A percentile compares a stretch with the other conserved stretches of the same genome.
Evolutionary conservation across 495 filamentous ascomycete genomes (phyloP).

Genomic region (Xanthoparmelia taractica): DNA sequence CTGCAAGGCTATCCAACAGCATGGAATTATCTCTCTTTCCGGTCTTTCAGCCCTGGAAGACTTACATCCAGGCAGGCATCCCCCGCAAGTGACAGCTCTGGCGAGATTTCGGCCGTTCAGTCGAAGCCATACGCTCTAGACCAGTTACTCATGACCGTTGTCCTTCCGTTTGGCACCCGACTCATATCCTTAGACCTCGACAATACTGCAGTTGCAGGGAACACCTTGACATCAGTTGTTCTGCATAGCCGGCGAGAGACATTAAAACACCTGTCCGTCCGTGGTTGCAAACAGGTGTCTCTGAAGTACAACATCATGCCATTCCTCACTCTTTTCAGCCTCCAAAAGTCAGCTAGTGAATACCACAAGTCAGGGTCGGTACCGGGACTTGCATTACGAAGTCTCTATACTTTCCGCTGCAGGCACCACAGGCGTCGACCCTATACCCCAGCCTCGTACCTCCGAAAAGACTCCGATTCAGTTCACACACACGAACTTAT

Average conservation of each 20-base stretch:
- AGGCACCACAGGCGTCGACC: conserved; percentile 53
- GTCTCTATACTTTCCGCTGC: conserved; percentile 54
- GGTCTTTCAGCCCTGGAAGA: conserved; percentile 43
- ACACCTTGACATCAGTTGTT: conserved; percentile 47
- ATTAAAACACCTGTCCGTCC: conserved; percentile 51
- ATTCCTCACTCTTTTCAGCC: conserved; percentile 44
- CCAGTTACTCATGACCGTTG: conserved; percentile 48
- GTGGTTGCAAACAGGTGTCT: conserved; percentile 59
- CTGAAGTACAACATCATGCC: conserved; percentile 58
- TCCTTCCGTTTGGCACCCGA: conserved; percentile 48
- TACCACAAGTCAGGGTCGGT: conserved; percentile 25
- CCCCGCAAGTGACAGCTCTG: conserved; percentile 32
- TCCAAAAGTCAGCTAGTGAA: conserved; percentile 28
- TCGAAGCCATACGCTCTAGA: conserved; percentile 51
- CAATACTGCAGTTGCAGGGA: conserved; percentile 54
- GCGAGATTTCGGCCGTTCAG: conserved; percentile 38
- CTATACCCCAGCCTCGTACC: conserved; percentile 48
- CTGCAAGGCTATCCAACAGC: conserved; percentile 51
- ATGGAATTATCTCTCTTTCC: conserved; percentile 55
- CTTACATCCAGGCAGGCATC: conserved; percentile 32
- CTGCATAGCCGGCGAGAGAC: conserved; percentile 47
- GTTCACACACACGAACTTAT: conserved; percentile 57
- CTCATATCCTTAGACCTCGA: conserved; percentile 51
- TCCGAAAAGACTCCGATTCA: conserved; percentile 52
- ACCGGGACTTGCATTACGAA: conserved; percentile 44